Evolutionary conservation across 164 flowering plant species (phyloP).

Genomic region (Cinnamomum micranthum): DNA sequence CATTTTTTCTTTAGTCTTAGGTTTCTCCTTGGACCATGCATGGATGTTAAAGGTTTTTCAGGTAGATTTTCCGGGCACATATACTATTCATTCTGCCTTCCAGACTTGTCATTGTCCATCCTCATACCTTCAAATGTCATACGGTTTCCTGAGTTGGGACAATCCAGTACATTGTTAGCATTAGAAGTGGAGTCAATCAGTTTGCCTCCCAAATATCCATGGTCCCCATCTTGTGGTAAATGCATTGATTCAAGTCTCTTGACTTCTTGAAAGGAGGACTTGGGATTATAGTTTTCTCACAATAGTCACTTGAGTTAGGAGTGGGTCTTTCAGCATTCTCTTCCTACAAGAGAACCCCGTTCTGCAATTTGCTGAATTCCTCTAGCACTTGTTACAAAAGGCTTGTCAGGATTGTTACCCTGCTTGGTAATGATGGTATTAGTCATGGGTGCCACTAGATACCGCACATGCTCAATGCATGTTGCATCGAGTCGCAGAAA

Average conservation of each 20-base stretch:
- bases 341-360: conserved; percentile 1
- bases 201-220: not conserved
- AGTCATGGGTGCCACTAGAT: no score
- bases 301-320: conserved; percentile 5
- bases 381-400: not conserved
- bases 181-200: not conserved
- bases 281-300: not conserved
- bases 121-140: not conserved
- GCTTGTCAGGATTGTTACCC: not conserved
- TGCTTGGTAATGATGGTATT: not conserved
- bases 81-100: not conserved
- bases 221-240: not conserved
- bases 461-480: not conserved
- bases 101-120: not conserved
- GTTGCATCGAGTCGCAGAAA: conserved; percentile 39
- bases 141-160: not conserved
- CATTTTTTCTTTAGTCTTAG: not conserved
- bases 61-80: not conserved
- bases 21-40: not conserved
- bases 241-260: not conserved
- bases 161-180: not conserved
- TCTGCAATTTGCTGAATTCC: not conserved
- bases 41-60: not conserved
- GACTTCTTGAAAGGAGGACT: not conserved
- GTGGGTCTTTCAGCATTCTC: not conserved